These are phyloP conservation scores for Aspergillus ruber DNA, from an alignment of 2,329 filamentous ascomycete species.

Conservation along the genomic window DNA sequence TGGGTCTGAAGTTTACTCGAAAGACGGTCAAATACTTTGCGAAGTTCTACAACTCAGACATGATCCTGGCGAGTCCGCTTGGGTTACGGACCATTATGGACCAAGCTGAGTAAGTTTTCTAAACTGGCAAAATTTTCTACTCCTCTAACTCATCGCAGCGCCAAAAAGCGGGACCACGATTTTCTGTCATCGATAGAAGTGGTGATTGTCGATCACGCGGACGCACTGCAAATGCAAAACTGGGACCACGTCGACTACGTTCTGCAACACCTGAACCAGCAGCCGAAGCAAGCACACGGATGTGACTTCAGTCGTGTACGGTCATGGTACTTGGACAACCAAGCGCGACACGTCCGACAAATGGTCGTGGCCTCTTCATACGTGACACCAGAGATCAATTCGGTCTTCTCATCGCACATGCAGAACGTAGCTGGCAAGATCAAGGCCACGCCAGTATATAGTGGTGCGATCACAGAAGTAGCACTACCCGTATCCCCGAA, in stretches of 20 bases:
- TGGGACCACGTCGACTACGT: constrained; percentile 95
- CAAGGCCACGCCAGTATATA: constrained; percentile 64
- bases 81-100: constrained; percentile 88
- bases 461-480: constrained; percentile 66
- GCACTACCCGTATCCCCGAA: constrained; percentile 58
- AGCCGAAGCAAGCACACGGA: constrained; percentile 82
- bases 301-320: constrained; percentile 90
- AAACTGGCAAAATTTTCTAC: constrained; percentile 8
- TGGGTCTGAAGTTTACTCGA: constrained; percentile 94
- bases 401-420: constrained; percentile 68
- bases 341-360: constrained; percentile 74
- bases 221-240: constrained; percentile 94
- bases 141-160: constrained; percentile 27
- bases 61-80: constrained; percentile 84
- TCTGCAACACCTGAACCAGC: constrained; percentile 83
- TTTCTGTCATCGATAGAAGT: constrained; percentile 93
- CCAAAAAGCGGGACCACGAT: constrained; percentile 70
- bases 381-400: constrained; percentile 80
- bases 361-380: constrained; percentile 76
- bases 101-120: constrained; percentile 54
- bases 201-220: constrained; percentile 82
- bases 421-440: constrained; percentile 74
- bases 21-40: constrained; percentile 94
- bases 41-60: constrained; percentile 93
- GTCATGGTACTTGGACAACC: constrained; percentile 86